Percentiles rank a stretch among this genome's conserved stretches.
Conservation (phyloP, 345 rosid genomes). For the Brassica incana region DNA sequence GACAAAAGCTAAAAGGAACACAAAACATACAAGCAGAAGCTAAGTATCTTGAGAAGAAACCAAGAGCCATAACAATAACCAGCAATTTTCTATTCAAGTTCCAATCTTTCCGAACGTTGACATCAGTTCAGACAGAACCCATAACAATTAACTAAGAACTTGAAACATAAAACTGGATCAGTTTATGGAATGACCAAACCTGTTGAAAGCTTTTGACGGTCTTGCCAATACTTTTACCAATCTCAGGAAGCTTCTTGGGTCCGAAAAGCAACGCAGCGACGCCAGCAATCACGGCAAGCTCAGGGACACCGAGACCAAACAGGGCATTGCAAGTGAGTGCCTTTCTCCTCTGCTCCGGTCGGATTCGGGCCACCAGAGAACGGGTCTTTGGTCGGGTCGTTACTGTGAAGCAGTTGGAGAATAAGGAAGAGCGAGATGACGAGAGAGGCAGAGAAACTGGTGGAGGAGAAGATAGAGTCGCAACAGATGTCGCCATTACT, state of each 20-base stretch:
- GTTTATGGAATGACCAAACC: conserved; percentile 45
- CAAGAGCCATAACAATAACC: neutral
- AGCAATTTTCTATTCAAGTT: neutral
- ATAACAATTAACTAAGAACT: neutral
- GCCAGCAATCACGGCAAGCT: conserved; percentile 93
- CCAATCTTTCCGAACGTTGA: neutral
- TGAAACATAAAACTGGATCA: neutral
- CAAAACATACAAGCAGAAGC: neutral
- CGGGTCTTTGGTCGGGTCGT: conserved; percentile 19
- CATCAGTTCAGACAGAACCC: neutral
- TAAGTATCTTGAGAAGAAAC: neutral
- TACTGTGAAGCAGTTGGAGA: conserved; percentile 25
- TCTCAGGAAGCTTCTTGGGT: conserved; percentile 94
- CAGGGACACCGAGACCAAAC: conserved; percentile 96
- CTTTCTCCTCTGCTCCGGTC: conserved; percentile 45
- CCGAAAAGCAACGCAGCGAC: conserved; percentile 91
- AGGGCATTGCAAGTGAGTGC: conserved; percentile 67
- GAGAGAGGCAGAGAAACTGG: conserved; percentile 45
- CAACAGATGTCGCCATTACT: conserved; percentile 66
- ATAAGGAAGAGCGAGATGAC: conserved; percentile 57
- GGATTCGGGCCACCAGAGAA: conserved; percentile 38
- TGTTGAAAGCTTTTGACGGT: conserved; percentile 95
- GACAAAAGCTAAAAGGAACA: neutral
- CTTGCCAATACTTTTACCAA: conserved; percentile 89
- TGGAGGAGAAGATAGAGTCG: conserved; percentile 51